phyloP scores from a whole-genome alignment of 148 eudicot genomes.

The Rhododendron molle region DNA sequence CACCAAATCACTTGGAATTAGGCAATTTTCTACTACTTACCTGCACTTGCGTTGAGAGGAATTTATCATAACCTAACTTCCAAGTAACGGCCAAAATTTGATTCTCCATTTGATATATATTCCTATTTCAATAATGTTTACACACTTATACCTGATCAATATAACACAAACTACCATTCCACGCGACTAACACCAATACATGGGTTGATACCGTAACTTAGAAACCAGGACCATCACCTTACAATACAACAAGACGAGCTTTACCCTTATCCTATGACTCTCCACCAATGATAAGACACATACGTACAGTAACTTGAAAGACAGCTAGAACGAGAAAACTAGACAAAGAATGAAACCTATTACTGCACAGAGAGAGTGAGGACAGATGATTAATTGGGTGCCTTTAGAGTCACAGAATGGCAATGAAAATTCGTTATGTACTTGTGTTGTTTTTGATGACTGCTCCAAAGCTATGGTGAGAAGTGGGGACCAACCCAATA shows the following conservation, averaged over 20 bases:
- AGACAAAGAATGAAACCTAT: not conserved
- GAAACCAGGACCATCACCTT: not conserved
- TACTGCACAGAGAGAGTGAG: not conserved
- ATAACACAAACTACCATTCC: not conserved
- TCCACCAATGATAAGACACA: not conserved
- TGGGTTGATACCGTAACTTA: not conserved
- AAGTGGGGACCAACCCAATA: not conserved
- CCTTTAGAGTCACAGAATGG: not conserved
- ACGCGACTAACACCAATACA: not conserved
- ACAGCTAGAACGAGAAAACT: not conserved
- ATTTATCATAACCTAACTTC: not conserved
- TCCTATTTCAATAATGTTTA: no score
- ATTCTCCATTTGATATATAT: no score
- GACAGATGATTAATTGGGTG: not conserved
- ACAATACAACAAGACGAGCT: not conserved
- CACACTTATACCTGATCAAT: not conserved
- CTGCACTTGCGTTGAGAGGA: not conserved
- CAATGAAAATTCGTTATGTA: not conserved
- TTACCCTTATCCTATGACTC: not conserved
- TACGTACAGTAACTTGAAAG: not conserved
- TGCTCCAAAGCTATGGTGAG: not conserved
- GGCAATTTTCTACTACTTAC: not conserved
- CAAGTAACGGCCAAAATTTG: not conserved
- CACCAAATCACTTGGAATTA: not conserved
- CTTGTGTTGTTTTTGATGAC: not conserved